A percentile compares a stretch with the other conserved stretches of the same genome.
phyloP scores from a whole-genome alignment of 345 rosid species.

The Salix viminalis region DNA sequence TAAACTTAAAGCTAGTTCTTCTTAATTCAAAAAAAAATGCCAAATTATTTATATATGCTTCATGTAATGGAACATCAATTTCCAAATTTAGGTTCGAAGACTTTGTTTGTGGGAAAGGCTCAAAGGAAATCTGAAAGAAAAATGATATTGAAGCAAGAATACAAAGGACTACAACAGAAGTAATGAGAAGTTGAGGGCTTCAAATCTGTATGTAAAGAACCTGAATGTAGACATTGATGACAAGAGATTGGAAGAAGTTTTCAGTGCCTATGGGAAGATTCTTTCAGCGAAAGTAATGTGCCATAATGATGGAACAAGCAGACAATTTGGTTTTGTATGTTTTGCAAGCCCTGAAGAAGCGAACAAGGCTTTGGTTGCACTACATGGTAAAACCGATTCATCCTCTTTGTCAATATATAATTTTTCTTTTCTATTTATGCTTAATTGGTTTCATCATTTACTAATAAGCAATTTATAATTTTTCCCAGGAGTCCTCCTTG shows the following conservation, averaged over 20 bases:
- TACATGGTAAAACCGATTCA: constrained; percentile 43
- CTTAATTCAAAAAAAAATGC: neutral
- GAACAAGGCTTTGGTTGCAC: constrained; percentile 38
- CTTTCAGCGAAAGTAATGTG: constrained; percentile 58
- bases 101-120: constrained; percentile 59
- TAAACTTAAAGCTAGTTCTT: neutral
- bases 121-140: constrained; percentile 55
- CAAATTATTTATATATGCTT: neutral
- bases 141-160: constrained; percentile 35
- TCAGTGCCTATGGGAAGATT: constrained; percentile 47
- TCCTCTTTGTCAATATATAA: neutral
- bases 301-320: constrained; percentile 46
- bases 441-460: neutral
- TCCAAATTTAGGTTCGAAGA: constrained; percentile 39
- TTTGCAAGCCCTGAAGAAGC: constrained; percentile 64
- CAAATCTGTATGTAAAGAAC: constrained; percentile 67
- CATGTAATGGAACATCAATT: neutral
- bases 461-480: neutral
- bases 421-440: neutral
- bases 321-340: constrained; percentile 73
- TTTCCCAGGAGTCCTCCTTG: constrained; percentile 38
- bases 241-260: constrained; percentile 36
- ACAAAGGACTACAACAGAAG: constrained; percentile 23
- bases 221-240: constrained; percentile 46
- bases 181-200: constrained; percentile 23